Evolutionary conservation across 805 yeast species (phyloP).

Genomic region (Starmerella riodocensis): DNA sequence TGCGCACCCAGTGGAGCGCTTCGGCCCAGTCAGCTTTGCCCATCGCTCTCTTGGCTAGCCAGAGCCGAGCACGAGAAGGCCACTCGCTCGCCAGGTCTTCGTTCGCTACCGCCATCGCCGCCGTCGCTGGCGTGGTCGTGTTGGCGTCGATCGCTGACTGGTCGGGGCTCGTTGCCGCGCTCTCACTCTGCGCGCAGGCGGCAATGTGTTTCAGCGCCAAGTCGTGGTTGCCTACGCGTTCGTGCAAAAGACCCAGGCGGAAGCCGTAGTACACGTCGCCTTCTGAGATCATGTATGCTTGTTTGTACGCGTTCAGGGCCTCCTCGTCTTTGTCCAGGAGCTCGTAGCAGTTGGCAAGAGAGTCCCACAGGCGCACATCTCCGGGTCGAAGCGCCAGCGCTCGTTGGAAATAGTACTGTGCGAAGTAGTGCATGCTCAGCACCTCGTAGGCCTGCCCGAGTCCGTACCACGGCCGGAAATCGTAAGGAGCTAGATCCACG

Average conservation of each 20-base stretch:
- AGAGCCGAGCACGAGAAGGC: constrained; percentile 55
- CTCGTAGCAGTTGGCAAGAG: constrained; percentile 79
- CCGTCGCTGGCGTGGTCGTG: not conserved
- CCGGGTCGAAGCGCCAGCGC: constrained; percentile 79
- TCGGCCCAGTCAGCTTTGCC: constrained; percentile 43
- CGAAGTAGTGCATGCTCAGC: constrained; percentile 83
- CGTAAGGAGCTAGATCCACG: constrained; percentile 75
- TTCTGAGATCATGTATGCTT: constrained; percentile 52
- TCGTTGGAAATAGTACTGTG: constrained; percentile 80
- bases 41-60: constrained; percentile 68
- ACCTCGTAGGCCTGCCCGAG: constrained; percentile 97
- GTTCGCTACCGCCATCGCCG: not conserved
- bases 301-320: constrained; percentile 66
- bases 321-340: constrained; percentile 58
- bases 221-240: constrained; percentile 38
- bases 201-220: constrained; percentile 53
- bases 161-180: constrained; percentile 30
- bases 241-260: constrained; percentile 57
- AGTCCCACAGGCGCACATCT: constrained; percentile 94
- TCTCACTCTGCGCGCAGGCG: constrained; percentile 48
- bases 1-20: constrained; percentile 64
- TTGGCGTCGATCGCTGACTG: not conserved
- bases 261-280: constrained; percentile 44
- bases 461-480: constrained; percentile 97
- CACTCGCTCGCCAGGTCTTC: constrained; percentile 14